A percentile compares a stretch with the other conserved stretches of the same genome.
Evolutionary conservation across 2,329 filamentous ascomycete species (phyloP).

Genomic region (Aureobasidium sp.): DNA sequence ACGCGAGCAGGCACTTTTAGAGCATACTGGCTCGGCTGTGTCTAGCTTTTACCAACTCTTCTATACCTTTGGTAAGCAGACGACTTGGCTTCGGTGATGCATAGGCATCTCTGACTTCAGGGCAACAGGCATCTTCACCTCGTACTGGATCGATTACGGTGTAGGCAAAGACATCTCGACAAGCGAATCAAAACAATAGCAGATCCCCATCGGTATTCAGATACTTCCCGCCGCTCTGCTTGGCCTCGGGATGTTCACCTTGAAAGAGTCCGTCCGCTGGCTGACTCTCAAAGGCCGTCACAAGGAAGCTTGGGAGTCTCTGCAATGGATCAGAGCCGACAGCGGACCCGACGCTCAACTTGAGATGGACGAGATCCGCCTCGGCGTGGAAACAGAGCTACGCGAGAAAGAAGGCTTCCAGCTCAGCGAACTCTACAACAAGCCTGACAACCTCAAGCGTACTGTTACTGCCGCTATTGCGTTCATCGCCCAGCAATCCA

Average conservation of each 20-base stretch:
- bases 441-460: conserved; percentile 38
- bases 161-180: conserved; percentile 30
- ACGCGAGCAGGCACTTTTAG: conserved; percentile 32
- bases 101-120: not conserved
- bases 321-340: conserved; percentile 45
- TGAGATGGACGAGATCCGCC: conserved; percentile 45
- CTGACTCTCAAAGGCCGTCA: conserved; percentile 39
- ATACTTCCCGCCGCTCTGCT: conserved; percentile 41
- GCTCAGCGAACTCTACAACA: conserved; percentile 35
- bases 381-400: conserved; percentile 39
- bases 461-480: conserved; percentile 38
- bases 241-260: conserved; percentile 40
- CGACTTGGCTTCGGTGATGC: too few relatives aligned
- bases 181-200: conserved; percentile 41
- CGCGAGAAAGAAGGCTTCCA: conserved; percentile 38
- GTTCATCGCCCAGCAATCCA: conserved; percentile 47
- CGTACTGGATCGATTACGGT: conserved; percentile 48
- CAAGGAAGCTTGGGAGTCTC: conserved; percentile 39
- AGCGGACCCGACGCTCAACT: conserved; percentile 28
- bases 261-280: conserved; percentile 45
- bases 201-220: conserved; percentile 48
- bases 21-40: conserved; percentile 44
- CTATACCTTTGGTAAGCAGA: conserved; percentile 35
- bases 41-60: conserved; percentile 46
- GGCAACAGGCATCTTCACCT: conserved; percentile 35